Conservation (phyloP, 164 flowering plant genomes). For the Warburgia ugandensis region DNA sequence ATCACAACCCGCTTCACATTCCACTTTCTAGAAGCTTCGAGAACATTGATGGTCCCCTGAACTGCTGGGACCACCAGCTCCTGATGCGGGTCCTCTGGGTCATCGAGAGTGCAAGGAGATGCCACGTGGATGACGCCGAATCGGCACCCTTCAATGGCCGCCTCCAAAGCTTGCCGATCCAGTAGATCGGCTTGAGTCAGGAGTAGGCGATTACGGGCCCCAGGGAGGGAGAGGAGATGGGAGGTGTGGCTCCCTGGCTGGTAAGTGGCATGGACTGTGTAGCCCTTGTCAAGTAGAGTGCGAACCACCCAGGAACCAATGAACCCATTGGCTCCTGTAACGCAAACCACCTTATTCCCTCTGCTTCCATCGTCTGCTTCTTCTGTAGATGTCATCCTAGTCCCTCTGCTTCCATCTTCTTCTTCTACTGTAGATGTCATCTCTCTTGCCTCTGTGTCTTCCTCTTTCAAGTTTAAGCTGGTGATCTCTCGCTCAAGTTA, state of each 20-base stretch:
- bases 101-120: slow-evolving; percentile 70
- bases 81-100: slow-evolving; percentile 47
- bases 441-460: no score
- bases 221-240: slow-evolving; percentile 40
- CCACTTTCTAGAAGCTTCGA: slow-evolving; percentile 30
- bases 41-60: slow-evolving; percentile 68
- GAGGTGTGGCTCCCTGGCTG: slow-evolving; percentile 52
- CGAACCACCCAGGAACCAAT: slow-evolving; percentile 71
- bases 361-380: no score
- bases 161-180: slow-evolving; percentile 34
- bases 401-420: no score
- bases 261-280: slow-evolving; percentile 54
- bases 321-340: slow-evolving; percentile 86
- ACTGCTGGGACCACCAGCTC: slow-evolving; percentile 68
- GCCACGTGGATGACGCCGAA: slow-evolving; percentile 79
- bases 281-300: slow-evolving; percentile 44
- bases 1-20: slow-evolving; percentile 62
- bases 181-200: slow-evolving; percentile 50
- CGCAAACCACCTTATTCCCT: slow-evolving; percentile 37
- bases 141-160: slow-evolving; percentile 52
- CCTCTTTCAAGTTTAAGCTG: no score
- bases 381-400: no score
- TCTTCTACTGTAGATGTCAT: no score
- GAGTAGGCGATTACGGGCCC: slow-evolving; percentile 12
- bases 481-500: no score